Percentiles rank a stretch among this genome's conserved stretches.
Conservation (phyloP, 202 grass and related monocot genomes). For the Eragrostis tef region DNA sequence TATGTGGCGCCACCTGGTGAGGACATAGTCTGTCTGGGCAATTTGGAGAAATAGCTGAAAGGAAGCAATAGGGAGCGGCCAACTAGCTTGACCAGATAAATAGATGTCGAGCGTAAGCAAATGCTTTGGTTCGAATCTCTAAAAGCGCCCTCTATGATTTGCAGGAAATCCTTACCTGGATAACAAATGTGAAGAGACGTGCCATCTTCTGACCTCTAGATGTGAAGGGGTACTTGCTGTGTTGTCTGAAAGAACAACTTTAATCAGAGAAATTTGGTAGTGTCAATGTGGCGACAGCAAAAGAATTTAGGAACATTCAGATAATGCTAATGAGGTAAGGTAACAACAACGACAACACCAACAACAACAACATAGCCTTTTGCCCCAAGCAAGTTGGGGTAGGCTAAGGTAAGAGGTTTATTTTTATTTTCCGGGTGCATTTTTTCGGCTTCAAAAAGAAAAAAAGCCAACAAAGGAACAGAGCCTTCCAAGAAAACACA, state of each 20-base stretch:
- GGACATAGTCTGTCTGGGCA: not conserved
- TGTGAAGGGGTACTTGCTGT: not conserved
- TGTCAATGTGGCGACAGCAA: too few species aligned
- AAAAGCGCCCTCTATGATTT: not conserved
- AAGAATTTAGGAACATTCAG: too few species aligned
- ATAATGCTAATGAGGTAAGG: too few species aligned
- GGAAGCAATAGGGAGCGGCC: not conserved
- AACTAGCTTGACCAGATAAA: not conserved
- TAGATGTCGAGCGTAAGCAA: not conserved
- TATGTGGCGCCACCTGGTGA: not conserved
- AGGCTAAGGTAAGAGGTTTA: too few species aligned
- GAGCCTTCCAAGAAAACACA: not conserved
- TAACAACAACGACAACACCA: too few species aligned
- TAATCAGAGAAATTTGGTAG: not conserved
- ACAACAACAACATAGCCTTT: too few species aligned
- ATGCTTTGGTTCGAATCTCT: not conserved
- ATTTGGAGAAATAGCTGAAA: not conserved
- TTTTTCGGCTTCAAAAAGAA: too few species aligned
- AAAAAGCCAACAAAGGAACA: not conserved
- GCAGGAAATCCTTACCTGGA: not conserved
- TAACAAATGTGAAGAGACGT: too few species aligned
- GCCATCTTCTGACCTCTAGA: too few species aligned
- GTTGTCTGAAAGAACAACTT: not conserved
- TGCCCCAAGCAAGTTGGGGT: too few species aligned
- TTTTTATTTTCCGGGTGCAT: too few species aligned